A percentile compares a stretch with the other conserved stretches of the same genome.
Evolutionary conservation across 805 yeast genomes (phyloP).

Genomic region (Teunomyces aglyptinius): DNA sequence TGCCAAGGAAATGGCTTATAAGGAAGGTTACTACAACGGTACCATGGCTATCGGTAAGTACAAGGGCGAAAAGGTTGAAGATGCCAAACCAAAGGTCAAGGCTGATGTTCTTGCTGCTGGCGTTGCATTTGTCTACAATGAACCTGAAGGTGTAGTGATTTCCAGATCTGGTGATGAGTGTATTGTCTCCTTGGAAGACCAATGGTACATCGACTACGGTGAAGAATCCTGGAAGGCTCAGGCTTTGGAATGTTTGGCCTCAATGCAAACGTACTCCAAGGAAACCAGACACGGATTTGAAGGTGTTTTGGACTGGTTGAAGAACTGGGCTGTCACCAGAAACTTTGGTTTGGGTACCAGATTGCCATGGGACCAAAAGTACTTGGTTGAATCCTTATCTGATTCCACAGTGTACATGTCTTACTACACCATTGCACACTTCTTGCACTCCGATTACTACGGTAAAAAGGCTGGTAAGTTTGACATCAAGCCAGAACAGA

Average conservation of each 20-base stretch:
- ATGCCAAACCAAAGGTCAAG: constrained; percentile 83
- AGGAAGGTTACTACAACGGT: constrained; percentile 96
- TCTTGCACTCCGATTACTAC: constrained; percentile 81
- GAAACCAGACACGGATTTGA: constrained; percentile 92
- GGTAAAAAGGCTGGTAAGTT: constrained; percentile 76
- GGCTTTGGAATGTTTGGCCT: constrained; percentile 74
- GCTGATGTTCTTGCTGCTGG: constrained; percentile 75
- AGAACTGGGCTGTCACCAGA: constrained; percentile 98
- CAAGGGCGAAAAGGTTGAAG: constrained; percentile 86
- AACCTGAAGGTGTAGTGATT: constrained; percentile 86
- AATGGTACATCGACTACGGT: constrained; percentile 98
- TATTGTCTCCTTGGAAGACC: constrained; percentile 95
- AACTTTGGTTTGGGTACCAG: constrained; percentile 93
- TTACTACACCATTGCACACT: constrained; percentile 85
- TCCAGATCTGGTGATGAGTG: constrained; percentile 97
- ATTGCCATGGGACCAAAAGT: constrained; percentile 95
- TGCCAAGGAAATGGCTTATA: constrained; percentile 94
- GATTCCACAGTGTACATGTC: constrained; percentile 97
- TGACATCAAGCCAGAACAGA: constrained; percentile 71
- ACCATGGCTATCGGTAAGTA: constrained; percentile 75
- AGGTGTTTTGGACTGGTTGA: constrained; percentile 92
- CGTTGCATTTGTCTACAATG: constrained; percentile 85
- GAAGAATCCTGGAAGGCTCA: constrained; percentile 83
- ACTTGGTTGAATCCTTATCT: constrained; percentile 89
- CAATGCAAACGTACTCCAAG: constrained; percentile 73